Conservation (phyloP, 75 land plant species). For the Cryptomeria japonica region DNA sequence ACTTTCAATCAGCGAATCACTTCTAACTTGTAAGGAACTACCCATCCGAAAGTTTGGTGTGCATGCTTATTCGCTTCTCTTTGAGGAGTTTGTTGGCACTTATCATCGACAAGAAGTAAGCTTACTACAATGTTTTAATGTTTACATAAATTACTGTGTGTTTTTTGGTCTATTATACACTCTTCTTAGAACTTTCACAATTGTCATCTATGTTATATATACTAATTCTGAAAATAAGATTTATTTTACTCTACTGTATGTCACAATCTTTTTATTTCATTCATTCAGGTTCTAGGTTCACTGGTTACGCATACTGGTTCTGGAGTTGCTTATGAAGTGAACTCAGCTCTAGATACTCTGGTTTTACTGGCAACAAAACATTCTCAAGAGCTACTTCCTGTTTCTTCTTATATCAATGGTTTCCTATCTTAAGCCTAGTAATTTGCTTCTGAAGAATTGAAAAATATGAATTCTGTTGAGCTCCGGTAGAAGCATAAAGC, state of each 20-base stretch:
- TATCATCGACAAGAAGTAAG: constrained; percentile 86
- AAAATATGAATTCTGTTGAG: constrained; percentile 6
- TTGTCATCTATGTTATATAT: not conserved
- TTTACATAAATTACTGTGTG: not conserved
- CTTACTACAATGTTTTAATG: not conserved
- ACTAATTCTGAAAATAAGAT: not conserved
- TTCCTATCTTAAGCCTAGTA: constrained; percentile 4
- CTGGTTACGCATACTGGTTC: constrained; percentile 83
- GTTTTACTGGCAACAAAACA: constrained; percentile 50
- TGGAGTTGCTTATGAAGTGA: constrained; percentile 72
- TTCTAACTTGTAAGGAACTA: constrained; percentile 69
- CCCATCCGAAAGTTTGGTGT: constrained; percentile 62
- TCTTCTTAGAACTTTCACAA: not conserved
- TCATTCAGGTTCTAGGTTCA: constrained; percentile 72
- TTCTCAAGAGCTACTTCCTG: constrained; percentile 62
- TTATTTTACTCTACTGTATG: not conserved
- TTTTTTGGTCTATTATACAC: not conserved
- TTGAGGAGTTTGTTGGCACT: constrained; percentile 68
- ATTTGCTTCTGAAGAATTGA: not conserved
- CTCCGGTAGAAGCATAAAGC: not conserved
- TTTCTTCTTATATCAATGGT: constrained; percentile 87
- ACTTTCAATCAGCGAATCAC: constrained; percentile 53
- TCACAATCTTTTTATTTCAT: not conserved
- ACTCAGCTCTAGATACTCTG: constrained; percentile 76
- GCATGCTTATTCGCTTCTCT: constrained; percentile 55